These are phyloP conservation scores for Cryptosporidium sp. DNA, from an alignment of 169 alveolate species.

Conservation along the genomic window DNA sequence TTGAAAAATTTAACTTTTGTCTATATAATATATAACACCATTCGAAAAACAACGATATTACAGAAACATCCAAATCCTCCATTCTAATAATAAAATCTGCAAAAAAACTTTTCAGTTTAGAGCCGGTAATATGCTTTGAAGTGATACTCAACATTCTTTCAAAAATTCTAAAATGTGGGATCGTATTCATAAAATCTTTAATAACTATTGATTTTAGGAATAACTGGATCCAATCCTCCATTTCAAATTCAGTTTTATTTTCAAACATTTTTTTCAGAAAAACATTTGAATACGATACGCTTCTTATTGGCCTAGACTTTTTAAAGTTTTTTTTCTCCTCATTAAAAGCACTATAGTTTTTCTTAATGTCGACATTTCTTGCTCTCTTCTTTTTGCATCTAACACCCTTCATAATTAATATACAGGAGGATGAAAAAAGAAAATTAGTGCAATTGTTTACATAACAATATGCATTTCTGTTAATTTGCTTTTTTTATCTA, in stretches of 20 bases:
- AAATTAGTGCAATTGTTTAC: background rate
- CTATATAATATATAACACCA: constrained; percentile 60
- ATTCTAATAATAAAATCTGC: constrained; percentile 16
- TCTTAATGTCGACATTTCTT: background rate
- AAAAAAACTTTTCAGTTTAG: constrained; percentile 33
- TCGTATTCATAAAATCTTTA: constrained; percentile 22
- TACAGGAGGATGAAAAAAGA: background rate
- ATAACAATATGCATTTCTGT: background rate
- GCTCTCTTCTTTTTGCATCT: background rate
- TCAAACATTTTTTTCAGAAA: constrained; percentile 56
- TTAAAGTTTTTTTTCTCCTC: background rate
- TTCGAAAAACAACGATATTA: constrained; percentile 57
- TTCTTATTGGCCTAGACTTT: background rate
- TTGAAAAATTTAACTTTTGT: constrained; percentile 16
- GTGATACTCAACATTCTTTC: constrained; percentile 65
- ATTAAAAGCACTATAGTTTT: background rate
- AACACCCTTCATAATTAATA: background rate
- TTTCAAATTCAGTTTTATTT: background rate
- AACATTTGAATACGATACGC: background rate
- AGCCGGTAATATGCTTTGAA: constrained; percentile 23
- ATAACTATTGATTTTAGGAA: constrained; percentile 22
- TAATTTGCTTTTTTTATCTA: background rate
- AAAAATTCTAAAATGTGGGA: constrained; percentile 59
- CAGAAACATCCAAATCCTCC: constrained; percentile 12
- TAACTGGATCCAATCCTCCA: constrained; percentile 46